A percentile compares a stretch with the other conserved stretches of the same genome.
These are phyloP conservation scores for Daldinia grandis DNA, from an alignment of 495 filamentous ascomycete species.

Conservation along the genomic window DNA sequence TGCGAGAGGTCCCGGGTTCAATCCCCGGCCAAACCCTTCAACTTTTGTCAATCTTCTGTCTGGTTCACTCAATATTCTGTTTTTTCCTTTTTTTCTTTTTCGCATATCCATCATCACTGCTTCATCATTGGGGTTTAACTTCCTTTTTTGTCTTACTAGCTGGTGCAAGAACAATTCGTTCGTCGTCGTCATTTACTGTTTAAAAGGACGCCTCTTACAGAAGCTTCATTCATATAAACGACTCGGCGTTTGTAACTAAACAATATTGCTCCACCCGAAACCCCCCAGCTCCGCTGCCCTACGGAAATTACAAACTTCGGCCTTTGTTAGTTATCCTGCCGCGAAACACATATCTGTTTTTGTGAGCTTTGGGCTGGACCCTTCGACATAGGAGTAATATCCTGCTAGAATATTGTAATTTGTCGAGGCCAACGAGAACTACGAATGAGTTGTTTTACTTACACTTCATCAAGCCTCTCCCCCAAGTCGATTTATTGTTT, in stretches of 20 bases:
- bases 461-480: too few relatives aligned
- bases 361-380: background rate
- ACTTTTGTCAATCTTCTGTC: background rate
- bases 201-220: too few relatives aligned
- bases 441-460: too few relatives aligned
- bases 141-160: too few relatives aligned
- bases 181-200: background rate
- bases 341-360: background rate
- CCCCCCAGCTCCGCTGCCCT: background rate
- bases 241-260: background rate
- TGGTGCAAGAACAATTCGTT: too few relatives aligned
- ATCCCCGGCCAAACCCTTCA: slow-evolving; percentile 30
- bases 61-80: background rate
- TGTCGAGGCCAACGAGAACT: too few relatives aligned
- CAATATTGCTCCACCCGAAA: background rate
- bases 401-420: too few relatives aligned
- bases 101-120: too few relatives aligned
- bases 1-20: slow-evolving; percentile 41
- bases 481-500: background rate
- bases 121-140: too few relatives aligned
- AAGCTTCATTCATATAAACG: too few relatives aligned
- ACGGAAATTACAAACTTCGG: background rate
- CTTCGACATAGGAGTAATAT: background rate
- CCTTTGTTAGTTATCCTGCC: background rate
- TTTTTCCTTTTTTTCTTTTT: background rate